These are phyloP conservation scores for Talaromyces albobiverticillius DNA, from an alignment of 2,329 filamentous ascomycete species.

Conservation along the genomic window DNA sequence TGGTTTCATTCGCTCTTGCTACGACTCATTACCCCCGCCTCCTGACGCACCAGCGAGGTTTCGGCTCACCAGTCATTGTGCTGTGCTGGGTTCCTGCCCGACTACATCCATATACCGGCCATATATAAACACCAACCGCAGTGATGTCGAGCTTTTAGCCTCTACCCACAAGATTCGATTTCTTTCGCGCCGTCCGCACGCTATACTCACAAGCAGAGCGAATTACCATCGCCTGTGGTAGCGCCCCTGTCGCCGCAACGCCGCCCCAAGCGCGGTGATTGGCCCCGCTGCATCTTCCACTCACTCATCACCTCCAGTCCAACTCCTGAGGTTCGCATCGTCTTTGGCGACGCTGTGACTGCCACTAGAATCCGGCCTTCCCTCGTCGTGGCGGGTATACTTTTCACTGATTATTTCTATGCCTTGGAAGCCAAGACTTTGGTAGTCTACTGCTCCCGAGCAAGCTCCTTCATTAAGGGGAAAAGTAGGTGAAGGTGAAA, in stretches of 20 bases:
- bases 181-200: no score
- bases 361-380: background rate
- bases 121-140: no score
- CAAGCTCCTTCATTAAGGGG: no score
- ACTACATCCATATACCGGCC: no score
- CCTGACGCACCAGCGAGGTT: background rate
- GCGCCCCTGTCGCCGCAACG: background rate
- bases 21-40: background rate
- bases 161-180: no score
- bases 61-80: no score
- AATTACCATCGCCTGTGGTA: constrained; percentile 1
- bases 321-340: background rate
- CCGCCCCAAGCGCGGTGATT: constrained; percentile 16
- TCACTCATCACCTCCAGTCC: constrained; percentile 6
- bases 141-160: no score
- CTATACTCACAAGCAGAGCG: no score
- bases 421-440: background rate
- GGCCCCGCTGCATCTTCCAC: constrained; percentile 15
- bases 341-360: background rate
- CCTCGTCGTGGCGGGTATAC: background rate
- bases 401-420: background rate
- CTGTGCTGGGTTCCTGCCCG: no score
- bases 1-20: no score
- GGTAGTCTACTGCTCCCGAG: background rate
- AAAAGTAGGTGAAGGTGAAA: background rate